Base-by-base conservation (phyloP, 2,329 filamentous ascomycete species). In the Penicillium fuscoglaucum region DNA sequence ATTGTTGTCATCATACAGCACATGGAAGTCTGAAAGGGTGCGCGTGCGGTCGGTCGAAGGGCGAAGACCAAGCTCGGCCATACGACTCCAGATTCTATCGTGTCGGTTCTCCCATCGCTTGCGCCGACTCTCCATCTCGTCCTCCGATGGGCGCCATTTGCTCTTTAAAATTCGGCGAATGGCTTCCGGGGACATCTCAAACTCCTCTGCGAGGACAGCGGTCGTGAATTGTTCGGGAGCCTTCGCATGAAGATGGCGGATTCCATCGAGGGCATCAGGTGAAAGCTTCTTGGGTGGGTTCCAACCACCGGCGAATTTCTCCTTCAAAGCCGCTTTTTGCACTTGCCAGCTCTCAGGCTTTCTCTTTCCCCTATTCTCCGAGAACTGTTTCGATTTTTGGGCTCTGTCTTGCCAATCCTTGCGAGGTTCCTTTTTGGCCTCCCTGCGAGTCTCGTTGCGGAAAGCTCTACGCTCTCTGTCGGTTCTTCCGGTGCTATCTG, bases 211-310 rank as follows among this genome's bases (percentile, higher is more conserved):
- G 15, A 98, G 85, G 35, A 86, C 82, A 17, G 82, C 75, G 0
- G 90, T 96, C 4, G 88, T 90, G 78, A 92, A 97, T 57, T 83
- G 82, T 2, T 89, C 83, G 0, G 93, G 91, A 62, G 91, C 88
- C 66, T 91, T 87, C 28, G 83, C 79, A 73, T 97, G 86, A 35
- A 99, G 80, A 21, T 90, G 88, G 43, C 92, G 87, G 66, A 99
- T 96, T 43, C 92, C 93, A n/a, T 90, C 88, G 33, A 97, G 80
- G 1, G 93, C 91, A 74, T 98, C 93, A 0, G 95, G 95, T 0
- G 95, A 98, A 10, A 99, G 83, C 58, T 88, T 88, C 75, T 96
- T 97, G 49, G 84, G 83, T 31, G 95, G 93, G 29, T 83, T 82
- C 93, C 93, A 99, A 10, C 88, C 78, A 40, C 77, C 86, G 8